Evolutionary conservation across 2,329 filamentous ascomycete genomes (phyloP).

Genomic region (Diplodia mutila): DNA sequence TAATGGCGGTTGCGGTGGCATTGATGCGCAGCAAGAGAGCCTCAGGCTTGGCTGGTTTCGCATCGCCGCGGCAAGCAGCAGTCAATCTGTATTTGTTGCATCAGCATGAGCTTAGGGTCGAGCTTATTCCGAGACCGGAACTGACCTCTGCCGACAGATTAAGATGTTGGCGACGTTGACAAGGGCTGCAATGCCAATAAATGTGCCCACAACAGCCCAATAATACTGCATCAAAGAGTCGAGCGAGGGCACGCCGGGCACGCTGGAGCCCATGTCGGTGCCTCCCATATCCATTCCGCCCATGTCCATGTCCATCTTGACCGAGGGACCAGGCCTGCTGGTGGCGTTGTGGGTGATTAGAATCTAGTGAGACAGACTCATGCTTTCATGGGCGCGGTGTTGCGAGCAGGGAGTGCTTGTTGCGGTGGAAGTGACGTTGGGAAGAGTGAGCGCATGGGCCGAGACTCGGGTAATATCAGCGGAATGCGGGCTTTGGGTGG

Average conservation of each 20-base stretch:
- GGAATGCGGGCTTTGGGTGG: neutral
- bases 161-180: conserved; percentile 53
- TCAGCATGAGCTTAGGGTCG: neutral
- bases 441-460: neutral
- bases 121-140: conserved; percentile 11
- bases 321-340: conserved; percentile 1
- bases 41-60: conserved; percentile 58
- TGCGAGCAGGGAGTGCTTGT: neutral
- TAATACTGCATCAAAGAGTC: conserved; percentile 57
- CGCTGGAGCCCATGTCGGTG: conserved; percentile 43
- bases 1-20: conserved; percentile 59
- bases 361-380: neutral
- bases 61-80: conserved; percentile 43
- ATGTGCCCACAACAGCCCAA: conserved; percentile 55
- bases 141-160: conserved; percentile 55
- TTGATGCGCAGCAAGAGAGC: conserved; percentile 51
- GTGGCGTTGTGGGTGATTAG: neutral
- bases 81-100: conserved; percentile 46
- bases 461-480: conserved; percentile 8
- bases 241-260: conserved; percentile 49
- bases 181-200: conserved; percentile 49
- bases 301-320: conserved; percentile 21
- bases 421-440: neutral
- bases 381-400: neutral
- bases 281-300: conserved; percentile 20